Evolutionary conservation across 2,329 filamentous ascomycete species (phyloP), one percentile per base, ranked within the genome.

Genomic region (Botrytis squamosa): DNA sequence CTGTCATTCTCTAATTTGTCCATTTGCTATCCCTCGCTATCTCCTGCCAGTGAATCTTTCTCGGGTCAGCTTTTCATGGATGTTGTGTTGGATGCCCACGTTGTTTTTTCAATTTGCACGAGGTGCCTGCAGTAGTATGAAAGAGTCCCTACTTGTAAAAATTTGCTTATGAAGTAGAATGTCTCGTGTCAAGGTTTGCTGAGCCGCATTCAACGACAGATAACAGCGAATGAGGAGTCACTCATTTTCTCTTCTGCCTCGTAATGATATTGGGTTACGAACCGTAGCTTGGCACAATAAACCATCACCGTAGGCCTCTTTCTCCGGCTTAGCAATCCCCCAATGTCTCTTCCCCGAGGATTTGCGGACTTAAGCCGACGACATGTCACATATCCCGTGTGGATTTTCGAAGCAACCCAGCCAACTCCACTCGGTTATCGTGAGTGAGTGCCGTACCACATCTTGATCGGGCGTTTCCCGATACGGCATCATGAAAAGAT

Each of bases 41-140:
- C 65, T 67, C 9, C 16, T 40, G 8, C 62, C 38, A 44, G 38
- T 42, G 62, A n/a, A 42, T 6, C 14, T 33, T 22, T 18, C 25
- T 22, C 40, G 42, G 12, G 44, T 52, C 65, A 67, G 65, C 65
- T 55, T 55, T n/a, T 36, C 46, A 67, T 67, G 65, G 44, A 52
- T 52, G 29, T 33, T n/a, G 44, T 29, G 25, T 52, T 18, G 10
- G 33, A 67, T 67, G 33, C 36, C 64, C 65, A 67, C 33, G 33
- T 52, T 67, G 14, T 52, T 52, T 52, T 55, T 12, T 57, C 65
- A 36, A 9, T 40, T 55, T 55, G 65, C 46, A 67, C 3, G 3
- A 67, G 36, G 46, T 67, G 36, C 33, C 65, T 67, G 46, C 65
- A 67, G 36, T 67, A 40, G 65, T 55, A 29, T 55, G 33, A 40